phyloP scores from a whole-genome alignment of 139 green algal species.

The Micractinium sp. region DNA sequence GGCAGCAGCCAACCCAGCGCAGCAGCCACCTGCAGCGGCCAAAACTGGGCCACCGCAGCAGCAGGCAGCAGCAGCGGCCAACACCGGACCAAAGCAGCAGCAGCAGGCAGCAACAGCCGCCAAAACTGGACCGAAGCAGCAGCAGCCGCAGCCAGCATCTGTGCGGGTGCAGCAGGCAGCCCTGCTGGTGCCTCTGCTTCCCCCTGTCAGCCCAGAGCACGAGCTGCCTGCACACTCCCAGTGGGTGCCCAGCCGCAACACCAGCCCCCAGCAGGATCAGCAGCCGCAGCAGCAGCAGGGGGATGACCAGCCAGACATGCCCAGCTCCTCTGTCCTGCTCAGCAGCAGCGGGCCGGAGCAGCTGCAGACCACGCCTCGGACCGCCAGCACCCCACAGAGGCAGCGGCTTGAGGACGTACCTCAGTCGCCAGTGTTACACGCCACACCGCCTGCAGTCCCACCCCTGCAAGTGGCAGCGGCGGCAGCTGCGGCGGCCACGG shows the following conservation, averaged over 20 bases:
- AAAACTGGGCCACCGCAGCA: background rate
- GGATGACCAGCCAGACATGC: background rate
- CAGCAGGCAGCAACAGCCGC: background rate
- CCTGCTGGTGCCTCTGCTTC: background rate
- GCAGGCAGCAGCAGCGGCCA: background rate
- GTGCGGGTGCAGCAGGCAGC: background rate
- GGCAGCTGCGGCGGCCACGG: background rate
- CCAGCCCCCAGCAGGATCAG: background rate
- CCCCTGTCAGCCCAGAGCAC: background rate
- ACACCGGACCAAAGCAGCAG: background rate
- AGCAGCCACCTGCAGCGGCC: background rate
- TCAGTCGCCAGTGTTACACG: background rate
- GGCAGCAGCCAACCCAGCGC: background rate
- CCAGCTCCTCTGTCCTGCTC: background rate
- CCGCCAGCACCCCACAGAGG: background rate
- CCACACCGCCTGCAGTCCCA: background rate
- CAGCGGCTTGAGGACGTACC: background rate
- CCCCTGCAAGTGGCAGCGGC: background rate
- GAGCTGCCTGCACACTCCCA: constrained; percentile 1
- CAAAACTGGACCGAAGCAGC: background rate
- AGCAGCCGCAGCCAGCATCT: background rate
- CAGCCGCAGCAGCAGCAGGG: background rate
- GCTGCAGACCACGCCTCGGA: background rate
- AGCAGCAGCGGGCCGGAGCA: background rate
- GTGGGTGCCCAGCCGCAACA: background rate